Evolutionary conservation across 306 rosid species (phyloP).

Genomic region (Cicer bijugum): DNA sequence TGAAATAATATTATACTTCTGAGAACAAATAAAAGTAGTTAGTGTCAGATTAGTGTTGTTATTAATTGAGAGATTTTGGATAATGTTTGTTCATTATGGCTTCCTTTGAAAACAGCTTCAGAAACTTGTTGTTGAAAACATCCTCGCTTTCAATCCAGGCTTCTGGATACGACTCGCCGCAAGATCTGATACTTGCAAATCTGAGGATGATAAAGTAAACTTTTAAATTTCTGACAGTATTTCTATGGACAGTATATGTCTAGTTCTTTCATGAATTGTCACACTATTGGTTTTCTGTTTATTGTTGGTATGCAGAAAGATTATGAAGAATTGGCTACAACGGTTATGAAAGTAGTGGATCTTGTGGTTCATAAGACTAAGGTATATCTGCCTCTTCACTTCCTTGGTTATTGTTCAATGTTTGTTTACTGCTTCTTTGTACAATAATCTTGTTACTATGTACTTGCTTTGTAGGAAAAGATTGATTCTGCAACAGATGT

Average conservation of each 20-base stretch:
- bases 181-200: slow-evolving; percentile 85
- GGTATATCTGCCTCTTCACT: slow-evolving; percentile 51
- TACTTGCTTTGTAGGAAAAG: slow-evolving; percentile 65
- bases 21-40: neutral
- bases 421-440: slow-evolving; percentile 35
- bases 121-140: slow-evolving; percentile 81
- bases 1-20: neutral
- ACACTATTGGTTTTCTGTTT: slow-evolving; percentile 28
- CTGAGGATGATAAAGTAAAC: slow-evolving; percentile 90
- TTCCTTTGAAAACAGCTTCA: slow-evolving; percentile 67
- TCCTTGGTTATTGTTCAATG: neutral
- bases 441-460: slow-evolving; percentile 15
- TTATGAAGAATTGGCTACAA: slow-evolving; percentile 85
- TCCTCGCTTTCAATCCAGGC: slow-evolving; percentile 78
- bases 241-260: slow-evolving; percentile 30
- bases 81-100: slow-evolving; percentile 33
- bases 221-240: slow-evolving; percentile 38
- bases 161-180: slow-evolving; percentile 95
- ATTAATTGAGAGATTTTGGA: slow-evolving; percentile 1
- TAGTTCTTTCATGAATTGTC: slow-evolving; percentile 11
- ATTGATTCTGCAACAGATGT: slow-evolving; percentile 91
- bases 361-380: slow-evolving; percentile 80
- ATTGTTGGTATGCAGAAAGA: slow-evolving; percentile 68
- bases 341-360: slow-evolving; percentile 80
- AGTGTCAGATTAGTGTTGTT: neutral